phyloP scores from a whole-genome alignment of 2,329 filamentous ascomycete genomes.

The Gliomastix tumulicola region DNA sequence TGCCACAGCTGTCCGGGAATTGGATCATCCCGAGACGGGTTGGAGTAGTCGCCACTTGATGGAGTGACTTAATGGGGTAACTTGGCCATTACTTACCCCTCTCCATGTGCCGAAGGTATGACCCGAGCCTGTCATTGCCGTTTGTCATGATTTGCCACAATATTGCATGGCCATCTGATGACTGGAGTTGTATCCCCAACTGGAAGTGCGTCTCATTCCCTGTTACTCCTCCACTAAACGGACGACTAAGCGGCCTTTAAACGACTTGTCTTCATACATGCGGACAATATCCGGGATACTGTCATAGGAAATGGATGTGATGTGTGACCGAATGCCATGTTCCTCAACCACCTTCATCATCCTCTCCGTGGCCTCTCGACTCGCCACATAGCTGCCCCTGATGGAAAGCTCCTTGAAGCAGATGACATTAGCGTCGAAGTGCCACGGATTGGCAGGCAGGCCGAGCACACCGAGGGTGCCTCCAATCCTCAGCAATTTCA shows the following conservation, averaged over 20 bases:
- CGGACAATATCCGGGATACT: conserved; percentile 16
- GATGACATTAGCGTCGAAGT: conserved; percentile 19
- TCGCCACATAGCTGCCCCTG: conserved; percentile 22
- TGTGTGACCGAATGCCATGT: conserved; percentile 13
- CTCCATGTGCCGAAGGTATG: too few relatives aligned
- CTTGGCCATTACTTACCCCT: too few relatives aligned
- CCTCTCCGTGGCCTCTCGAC: conserved; percentile 14
- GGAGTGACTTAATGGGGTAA: too few relatives aligned
- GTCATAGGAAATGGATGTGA: conserved; percentile 17
- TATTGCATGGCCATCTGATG: too few relatives aligned
- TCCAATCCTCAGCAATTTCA: conserved; percentile 16
- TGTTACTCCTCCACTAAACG: conserved; percentile 8
- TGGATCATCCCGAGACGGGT: too few relatives aligned
- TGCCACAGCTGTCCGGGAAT: too few relatives aligned
- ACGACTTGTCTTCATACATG: conserved; percentile 14
- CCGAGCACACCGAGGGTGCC: conserved; percentile 20
- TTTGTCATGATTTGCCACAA: too few relatives aligned
- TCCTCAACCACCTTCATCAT: conserved; percentile 22
- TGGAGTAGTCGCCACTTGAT: too few relatives aligned
- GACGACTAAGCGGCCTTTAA: conserved; percentile 21
- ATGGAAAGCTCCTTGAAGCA: conserved; percentile 20
- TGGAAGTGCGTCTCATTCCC: too few relatives aligned
- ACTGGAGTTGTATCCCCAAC: too few relatives aligned
- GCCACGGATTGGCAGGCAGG: conserved; percentile 19
- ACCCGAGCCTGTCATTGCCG: too few relatives aligned